Base-by-base conservation (phyloP, 352 stramenopile species). In the Phytopythium sindhum region DNA sequence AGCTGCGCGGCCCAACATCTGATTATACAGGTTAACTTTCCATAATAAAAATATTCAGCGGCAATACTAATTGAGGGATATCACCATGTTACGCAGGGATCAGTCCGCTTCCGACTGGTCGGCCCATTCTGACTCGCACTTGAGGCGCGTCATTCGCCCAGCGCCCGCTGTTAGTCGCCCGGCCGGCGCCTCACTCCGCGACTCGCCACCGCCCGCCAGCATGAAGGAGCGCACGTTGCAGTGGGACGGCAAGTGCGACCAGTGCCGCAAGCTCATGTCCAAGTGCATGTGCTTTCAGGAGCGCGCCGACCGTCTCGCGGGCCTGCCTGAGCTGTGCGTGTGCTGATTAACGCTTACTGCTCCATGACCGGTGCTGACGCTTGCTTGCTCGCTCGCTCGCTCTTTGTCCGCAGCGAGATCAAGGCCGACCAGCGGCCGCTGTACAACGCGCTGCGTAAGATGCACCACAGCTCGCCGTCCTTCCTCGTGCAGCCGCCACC, bases 191-290 rank as follows among this genome's bases (percentile, higher is more conserved):
- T 21, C 53, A 47, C 29, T 47, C 19, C 21, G 19, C 53, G 31
- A 33, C 26, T 19, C 53, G 53, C 48, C 48, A 24, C 48, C 24
- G 50, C 26, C n/a, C 50, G 12, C 11, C 29, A 44, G 53, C 33
- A 60, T 60, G 55, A 35, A n/a, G 37, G 55, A 60, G 28, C 54
- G 39, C 21, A 57, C 64, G 35, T 64, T 62, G 23, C 39, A 54
- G 1, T 81, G 74, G 74, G 74, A 81, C 68, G 72, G 72, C 63
- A 82, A 82, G 60, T 82, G 72, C 55, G 62, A 60, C 0, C 64
- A 65, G 11, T 80, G 71, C 64, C 72, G 72, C 33, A 71, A 69
- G 33, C 69, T 82, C 63, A 82, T 82, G 71, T 82, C 74, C 17
- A 51, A 67, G 57, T 81, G 74, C 57, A 60, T 68, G 23, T 81